Percentiles rank a stretch among this genome's conserved stretches.
Evolutionary conservation across 345 rosid genomes (phyloP).

Genomic region (Eucalyptus regnans): DNA sequence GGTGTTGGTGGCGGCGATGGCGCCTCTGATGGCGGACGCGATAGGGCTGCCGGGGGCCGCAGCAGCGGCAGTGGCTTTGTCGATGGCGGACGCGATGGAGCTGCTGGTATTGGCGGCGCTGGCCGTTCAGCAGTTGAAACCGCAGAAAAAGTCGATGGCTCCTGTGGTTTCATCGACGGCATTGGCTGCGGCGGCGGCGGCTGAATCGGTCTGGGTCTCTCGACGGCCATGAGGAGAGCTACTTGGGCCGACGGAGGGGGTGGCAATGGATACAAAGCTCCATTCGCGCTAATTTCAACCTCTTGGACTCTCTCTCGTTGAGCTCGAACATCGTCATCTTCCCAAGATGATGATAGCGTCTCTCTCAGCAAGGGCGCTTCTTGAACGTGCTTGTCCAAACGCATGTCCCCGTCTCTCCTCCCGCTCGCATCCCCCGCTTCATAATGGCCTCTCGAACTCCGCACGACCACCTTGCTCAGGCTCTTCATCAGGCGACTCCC

Average conservation of each 20-base stretch:
- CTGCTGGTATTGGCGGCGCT: constrained; percentile 1
- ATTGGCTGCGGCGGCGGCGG: not conserved
- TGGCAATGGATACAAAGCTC: not conserved
- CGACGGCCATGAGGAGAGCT: not conserved
- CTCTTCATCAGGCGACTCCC: not conserved
- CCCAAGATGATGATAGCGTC: not conserved
- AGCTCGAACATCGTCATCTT: constrained; percentile 25
- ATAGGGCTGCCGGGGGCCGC: not conserved
- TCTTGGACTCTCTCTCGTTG: constrained; percentile 2
- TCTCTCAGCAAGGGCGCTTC: constrained; percentile 50
- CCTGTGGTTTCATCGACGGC: not conserved
- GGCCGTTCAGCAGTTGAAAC: constrained; percentile 3
- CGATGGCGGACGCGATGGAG: not conserved
- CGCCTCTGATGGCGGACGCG: not conserved
- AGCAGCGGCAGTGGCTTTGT: not conserved
- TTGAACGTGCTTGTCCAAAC: constrained; percentile 6
- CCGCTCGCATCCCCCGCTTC: not conserved
- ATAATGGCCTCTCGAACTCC: constrained; percentile 7
- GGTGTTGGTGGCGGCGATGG: not conserved
- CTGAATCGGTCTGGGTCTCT: not conserved
- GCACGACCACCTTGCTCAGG: constrained; percentile 1
- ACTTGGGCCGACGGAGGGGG: constrained; percentile 10
- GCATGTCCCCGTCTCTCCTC: not conserved
- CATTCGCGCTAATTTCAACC: not conserved
- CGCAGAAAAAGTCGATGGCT: not conserved